Evolutionary conservation across 73 alveolate genomes (phyloP), one percentile per base, ranked within the genome.

Genomic region (Chromera velia): DNA sequence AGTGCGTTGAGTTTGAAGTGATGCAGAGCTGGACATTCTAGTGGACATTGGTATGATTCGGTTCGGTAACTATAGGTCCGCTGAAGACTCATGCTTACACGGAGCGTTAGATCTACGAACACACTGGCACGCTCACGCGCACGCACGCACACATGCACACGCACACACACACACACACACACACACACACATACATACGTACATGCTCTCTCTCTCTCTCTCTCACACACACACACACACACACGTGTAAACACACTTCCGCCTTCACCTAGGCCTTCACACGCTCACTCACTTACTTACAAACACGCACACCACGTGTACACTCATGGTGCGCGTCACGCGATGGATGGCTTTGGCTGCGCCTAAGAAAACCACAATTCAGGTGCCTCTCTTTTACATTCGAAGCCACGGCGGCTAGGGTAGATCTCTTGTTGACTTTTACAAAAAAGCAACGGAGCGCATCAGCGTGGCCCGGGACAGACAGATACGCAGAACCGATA

Each of bases 191-290:
- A 55, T 30, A 55, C 69, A 9, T 30, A 55, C 69, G 18, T 30
- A 18, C 69, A 18, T 30, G 28, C 69, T 19, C 69, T 4, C 69
- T 19, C 69, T 9, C 69, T 19, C 69, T 19, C 69, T 19, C 69
- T 19, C 69, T 9, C 69, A 55, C 69, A 55, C 69, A 55, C 69
- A 9, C 69, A 55, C 69, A 55, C 69, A 55, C 69, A 9, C 69
- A 55, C 69, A 55, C 69, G 26, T 30, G 1, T 30, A 55, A 27
- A 55, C 69, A 55, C 69, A 9, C 69, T 19, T 30, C 13, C 69
- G 26, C 69, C 1, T 30, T 19, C 69, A 55, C 69, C 13, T 30
- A 18, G 32, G 26, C 69, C 7, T 30, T 19, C 69, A 55, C 69
- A 55, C 69, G 69, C 69, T 4, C 69, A 6, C 69, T 1, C 69